Conservation (phyloP, 345 rosid species). For the Gossypium longicalyx region DNA sequence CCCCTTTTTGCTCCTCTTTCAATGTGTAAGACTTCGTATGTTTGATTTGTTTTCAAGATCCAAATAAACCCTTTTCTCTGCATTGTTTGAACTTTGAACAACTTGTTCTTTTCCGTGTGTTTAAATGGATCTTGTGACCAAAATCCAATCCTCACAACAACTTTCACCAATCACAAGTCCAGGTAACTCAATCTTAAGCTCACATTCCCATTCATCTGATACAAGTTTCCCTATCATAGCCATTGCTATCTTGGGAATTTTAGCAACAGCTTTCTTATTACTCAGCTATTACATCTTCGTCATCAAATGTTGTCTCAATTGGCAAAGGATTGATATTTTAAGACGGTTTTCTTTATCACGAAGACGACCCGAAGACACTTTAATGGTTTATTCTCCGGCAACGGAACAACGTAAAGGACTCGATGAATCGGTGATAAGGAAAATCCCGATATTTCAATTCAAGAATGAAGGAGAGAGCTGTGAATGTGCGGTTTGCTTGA, state of each 20-base stretch:
- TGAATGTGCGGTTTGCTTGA: constrained; percentile 81
- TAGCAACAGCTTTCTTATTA: constrained; percentile 77
- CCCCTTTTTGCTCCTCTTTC: background rate
- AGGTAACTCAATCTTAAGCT: constrained; percentile 21
- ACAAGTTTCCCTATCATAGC: constrained; percentile 74
- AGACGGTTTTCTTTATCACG: constrained; percentile 56
- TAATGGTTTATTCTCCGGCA: constrained; percentile 45
- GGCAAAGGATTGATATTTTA: constrained; percentile 65
- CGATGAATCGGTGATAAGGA: constrained; percentile 72
- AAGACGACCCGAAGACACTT: constrained; percentile 40
- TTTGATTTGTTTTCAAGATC: constrained; percentile 16
- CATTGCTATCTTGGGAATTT: constrained; percentile 69
- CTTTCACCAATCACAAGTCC: constrained; percentile 31
- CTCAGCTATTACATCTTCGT: constrained; percentile 83
- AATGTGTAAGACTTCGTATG: background rate
- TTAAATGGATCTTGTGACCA: constrained; percentile 44
- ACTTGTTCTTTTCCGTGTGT: background rate
- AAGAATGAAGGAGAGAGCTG: constrained; percentile 44
- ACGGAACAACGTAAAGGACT: constrained; percentile 55
- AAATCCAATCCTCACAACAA: constrained; percentile 21
- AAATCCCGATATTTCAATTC: constrained; percentile 75
- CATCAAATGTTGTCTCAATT: constrained; percentile 81
- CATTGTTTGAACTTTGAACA: background rate
- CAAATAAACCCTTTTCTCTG: background rate
- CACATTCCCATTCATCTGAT: constrained; percentile 31